These are phyloP conservation scores for Capillidium heterosporum DNA, from an alignment of 371 early-diverging fungal genomes.

Conservation along the genomic window DNA sequence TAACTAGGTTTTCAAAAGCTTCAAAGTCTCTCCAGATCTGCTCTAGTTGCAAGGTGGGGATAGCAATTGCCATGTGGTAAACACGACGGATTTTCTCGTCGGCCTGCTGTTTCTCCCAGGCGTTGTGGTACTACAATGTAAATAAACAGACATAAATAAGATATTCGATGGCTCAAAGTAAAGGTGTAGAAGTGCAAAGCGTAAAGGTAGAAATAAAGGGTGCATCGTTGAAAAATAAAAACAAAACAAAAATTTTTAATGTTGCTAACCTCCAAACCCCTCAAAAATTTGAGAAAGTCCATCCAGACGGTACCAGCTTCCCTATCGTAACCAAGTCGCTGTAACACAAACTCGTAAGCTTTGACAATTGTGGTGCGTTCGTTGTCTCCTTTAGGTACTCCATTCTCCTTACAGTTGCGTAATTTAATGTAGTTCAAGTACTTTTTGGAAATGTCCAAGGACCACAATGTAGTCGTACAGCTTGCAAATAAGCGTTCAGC, in stretches of 20 bases:
- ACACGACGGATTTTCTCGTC: conserved; percentile 71
- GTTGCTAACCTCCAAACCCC: conserved; percentile 49
- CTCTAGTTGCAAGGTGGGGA: conserved; percentile 72
- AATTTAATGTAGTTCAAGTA: conserved; percentile 76
- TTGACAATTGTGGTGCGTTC: conserved; percentile 48
- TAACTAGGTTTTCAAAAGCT: conserved; percentile 72
- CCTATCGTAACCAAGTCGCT: conserved; percentile 75
- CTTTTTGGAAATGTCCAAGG: conserved; percentile 74
- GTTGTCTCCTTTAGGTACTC: conserved; percentile 35
- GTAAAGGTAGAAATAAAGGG: no score
- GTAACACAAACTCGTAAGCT: conserved; percentile 75
- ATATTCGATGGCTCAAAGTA: conserved; percentile 5
- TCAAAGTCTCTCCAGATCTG: conserved; percentile 92
- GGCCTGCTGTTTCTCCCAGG: conserved; percentile 79
- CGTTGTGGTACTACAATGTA: conserved; percentile 30
- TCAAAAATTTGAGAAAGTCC: conserved; percentile 70
- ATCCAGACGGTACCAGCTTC: conserved; percentile 80
- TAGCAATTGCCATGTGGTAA: conserved; percentile 68
- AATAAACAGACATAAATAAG: neutral
- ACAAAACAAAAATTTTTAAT: neutral
- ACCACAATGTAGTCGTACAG: conserved; percentile 57
- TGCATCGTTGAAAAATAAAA: no score
- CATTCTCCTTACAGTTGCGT: conserved; percentile 36
- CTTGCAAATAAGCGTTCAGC: conserved; percentile 73
- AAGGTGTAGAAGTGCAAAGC: no score